Evolutionary conservation across 1,284 basidiomycete genomes (phyloP), one percentile per base, ranked within the genome.

Genomic region (Austropuccinia psidii): DNA sequence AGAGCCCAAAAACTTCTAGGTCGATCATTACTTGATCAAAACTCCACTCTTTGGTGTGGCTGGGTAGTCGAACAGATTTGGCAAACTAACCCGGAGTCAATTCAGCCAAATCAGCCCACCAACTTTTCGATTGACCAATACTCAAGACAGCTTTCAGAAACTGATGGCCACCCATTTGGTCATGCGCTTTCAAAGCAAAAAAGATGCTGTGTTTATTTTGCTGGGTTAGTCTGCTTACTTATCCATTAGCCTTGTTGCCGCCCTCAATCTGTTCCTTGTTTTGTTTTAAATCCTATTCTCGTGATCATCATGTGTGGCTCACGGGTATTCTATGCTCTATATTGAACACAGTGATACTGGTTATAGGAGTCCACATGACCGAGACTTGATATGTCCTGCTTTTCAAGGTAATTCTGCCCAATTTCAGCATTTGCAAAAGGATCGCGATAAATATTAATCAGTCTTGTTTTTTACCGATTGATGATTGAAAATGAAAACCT

Each of bases 31-130:
- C 33, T 75, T 1, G 79, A 79, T 43, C 76, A 76, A 29, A 74
- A 74, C 19, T 74, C 76, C 31, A 76, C 77, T 1, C 62, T 79
- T 1, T 79, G 79, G 79, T 76, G 75, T n/a, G 77, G 79, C 9
- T 79, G 79, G 79, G 75, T 78, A 35, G 75, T 79, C 24, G 77
- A 79, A 61, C 76, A 77, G 27, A 62, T 77, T 11, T 39, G 76
- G 66, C 74, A 37, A 58, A 74, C 0, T 65, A 55, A 19, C 64
- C 31, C 55, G 27, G 49, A 50, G 4, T 4, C 33, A 3, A 35
- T 19, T 7, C 61, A 15, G 6, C 19, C 29, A 50, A 2, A 47
- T n/a, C 35, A 29, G 1, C 37, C 50, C n/a, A n/a, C 35, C 24
- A n/a, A 3, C 7, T 37, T 11, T 37, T 6, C 49, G 41, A 19